Base-by-base conservation (phyloP, 257 asterid species). In the Lithospermum erythrorhizon region DNA sequence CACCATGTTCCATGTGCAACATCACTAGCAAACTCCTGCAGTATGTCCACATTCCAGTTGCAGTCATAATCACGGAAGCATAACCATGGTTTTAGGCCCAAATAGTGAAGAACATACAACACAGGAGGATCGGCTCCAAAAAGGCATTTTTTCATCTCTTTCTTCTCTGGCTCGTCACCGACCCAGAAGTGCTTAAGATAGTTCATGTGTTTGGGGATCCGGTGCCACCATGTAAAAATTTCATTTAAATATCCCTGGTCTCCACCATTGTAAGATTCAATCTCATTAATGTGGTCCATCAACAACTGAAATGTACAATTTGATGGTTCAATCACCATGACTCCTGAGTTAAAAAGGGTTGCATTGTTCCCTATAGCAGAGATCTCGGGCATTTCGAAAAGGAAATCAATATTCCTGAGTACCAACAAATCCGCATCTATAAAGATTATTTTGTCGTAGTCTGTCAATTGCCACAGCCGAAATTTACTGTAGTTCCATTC, bases 401-500 rank as follows among this genome's bases (percentile, higher is more conserved):
- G 77, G 80, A 90, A 87, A 63, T 90, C 97, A 3, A 90, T 87
- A 68, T 90, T 90, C 68, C 94, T 71, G 21, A 82, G 90, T 15
- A 90, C 72, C 23, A 90, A 65, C 53, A 90, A 35, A 59, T 90
- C 97, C 0, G 97, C 94, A 59, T 90, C 97, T 3, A 90, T 87
- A 76, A 90, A 90, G 67, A 90, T 83, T 61, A 90, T 75, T 69
- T 87, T 90, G 71, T 90, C 96, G 35, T 90, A 90, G 23, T 90
- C 96, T 17, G 97, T 90, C 66, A 90, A 63, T 65, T 90, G 97
- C 97, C 97, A 90, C 29, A 90, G 94, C 10, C 95, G 94, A 65
- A 90, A 90, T 58, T 90, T 90, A 58, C 96, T 90, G 63, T 90
- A 87, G 70, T 90, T 90, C 96, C 96, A 87, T 65, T 87, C 96